phyloP scores from a whole-genome alignment of 352 stramenopile genomes.

The Pythium chondricola region DNA sequence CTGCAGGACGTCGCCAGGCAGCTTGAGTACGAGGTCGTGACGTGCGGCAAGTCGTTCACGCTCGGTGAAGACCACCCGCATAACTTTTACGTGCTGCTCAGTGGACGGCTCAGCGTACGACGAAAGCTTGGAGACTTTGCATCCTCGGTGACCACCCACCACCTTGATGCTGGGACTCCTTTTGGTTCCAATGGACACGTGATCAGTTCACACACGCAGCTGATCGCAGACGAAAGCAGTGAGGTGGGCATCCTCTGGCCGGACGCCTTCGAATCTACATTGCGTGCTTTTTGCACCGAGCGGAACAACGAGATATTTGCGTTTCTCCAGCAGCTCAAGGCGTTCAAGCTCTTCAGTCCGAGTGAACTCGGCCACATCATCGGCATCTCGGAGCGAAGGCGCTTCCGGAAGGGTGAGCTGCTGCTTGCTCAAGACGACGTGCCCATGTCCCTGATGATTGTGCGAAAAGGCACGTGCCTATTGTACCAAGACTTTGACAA shows the following conservation, averaged over 20 bases:
- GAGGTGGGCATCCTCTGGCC: slow-evolving; percentile 68
- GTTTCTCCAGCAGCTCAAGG: slow-evolving; percentile 62
- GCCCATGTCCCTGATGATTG: slow-evolving; percentile 39
- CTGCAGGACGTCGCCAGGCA: slow-evolving; percentile 33
- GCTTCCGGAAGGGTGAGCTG: slow-evolving; percentile 59
- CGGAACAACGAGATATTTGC: slow-evolving; percentile 60
- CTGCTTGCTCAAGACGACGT: slow-evolving; percentile 60
- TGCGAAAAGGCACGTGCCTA: slow-evolving; percentile 60
- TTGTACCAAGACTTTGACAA: slow-evolving; percentile 62
- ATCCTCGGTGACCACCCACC: slow-evolving; percentile 58
- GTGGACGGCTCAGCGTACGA: slow-evolving; percentile 48
- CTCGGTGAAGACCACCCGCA: slow-evolving; percentile 51
- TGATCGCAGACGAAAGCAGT: slow-evolving; percentile 61
- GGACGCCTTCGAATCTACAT: slow-evolving; percentile 42
- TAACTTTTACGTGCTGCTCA: slow-evolving; percentile 63
- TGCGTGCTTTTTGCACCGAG: slow-evolving; percentile 46
- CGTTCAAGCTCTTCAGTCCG: slow-evolving; percentile 49
- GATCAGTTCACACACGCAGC: slow-evolving; percentile 33
- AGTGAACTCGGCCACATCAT: slow-evolving; percentile 65
- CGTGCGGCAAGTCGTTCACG: slow-evolving; percentile 49
- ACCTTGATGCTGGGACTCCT: slow-evolving; percentile 43
- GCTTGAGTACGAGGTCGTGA: slow-evolving; percentile 67
- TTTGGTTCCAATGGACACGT: slow-evolving; percentile 56
- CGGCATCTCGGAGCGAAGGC: slow-evolving; percentile 62
- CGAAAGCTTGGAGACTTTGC: slow-evolving; percentile 54